phyloP scores from a whole-genome alignment of 176 grass and related monocot genomes.

The Elymus sibiricus region DNA sequence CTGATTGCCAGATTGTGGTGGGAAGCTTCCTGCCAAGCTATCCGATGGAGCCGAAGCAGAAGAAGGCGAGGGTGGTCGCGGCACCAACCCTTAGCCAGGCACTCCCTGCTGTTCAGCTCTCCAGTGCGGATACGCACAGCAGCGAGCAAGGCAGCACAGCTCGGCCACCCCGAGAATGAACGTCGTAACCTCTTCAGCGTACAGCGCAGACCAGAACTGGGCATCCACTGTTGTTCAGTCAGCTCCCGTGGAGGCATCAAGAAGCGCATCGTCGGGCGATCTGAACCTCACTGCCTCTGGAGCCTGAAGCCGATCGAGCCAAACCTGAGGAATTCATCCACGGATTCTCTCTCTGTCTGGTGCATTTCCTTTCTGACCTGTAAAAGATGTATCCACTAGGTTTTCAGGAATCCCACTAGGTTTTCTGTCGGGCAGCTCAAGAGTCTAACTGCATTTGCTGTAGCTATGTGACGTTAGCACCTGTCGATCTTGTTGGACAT shows the following conservation, averaged over 20 bases:
- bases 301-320: constrained; percentile 26
- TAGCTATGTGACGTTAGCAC: constrained; percentile 18
- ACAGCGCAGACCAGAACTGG: constrained; percentile 58
- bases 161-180: constrained; percentile 23
- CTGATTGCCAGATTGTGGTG: constrained; percentile 59
- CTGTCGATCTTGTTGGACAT: constrained; percentile 2
- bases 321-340: background rate
- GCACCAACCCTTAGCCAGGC: constrained; percentile 19
- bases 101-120: constrained; percentile 46
- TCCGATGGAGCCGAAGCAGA: constrained; percentile 66
- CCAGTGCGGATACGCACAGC: constrained; percentile 38
- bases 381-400: constrained; percentile 35
- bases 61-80: constrained; percentile 48
- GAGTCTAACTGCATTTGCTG: constrained; percentile 45
- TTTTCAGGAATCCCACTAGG: constrained; percentile 23
- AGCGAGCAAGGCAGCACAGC: constrained; percentile 37
- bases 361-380: constrained; percentile 42
- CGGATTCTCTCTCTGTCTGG: background rate
- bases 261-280: constrained; percentile 44
- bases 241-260: constrained; percentile 22
- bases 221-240: constrained; percentile 45
- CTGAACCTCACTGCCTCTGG: constrained; percentile 42
- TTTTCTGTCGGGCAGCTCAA: constrained; percentile 32
- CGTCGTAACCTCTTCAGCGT: constrained; percentile 31
- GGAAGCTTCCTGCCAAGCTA: constrained; percentile 90